Percentiles rank a stretch among this genome's conserved stretches.
These are phyloP conservation scores for Clonostachys byssicola DNA, from an alignment of 2,329 filamentous ascomycete genomes.

Conservation along the genomic window DNA sequence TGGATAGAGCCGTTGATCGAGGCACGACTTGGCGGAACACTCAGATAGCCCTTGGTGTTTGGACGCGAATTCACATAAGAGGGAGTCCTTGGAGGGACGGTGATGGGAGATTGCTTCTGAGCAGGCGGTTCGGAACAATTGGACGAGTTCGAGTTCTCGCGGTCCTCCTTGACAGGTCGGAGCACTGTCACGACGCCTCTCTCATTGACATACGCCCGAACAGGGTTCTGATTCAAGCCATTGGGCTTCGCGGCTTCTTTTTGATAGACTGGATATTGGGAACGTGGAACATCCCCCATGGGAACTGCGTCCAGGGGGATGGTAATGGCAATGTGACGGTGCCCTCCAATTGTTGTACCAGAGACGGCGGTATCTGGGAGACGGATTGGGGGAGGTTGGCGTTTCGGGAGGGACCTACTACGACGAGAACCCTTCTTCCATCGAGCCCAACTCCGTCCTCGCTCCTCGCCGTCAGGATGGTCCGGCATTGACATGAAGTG, in stretches of 20 bases:
- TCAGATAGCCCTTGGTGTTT: background rate
- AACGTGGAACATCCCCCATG: constrained; percentile 22
- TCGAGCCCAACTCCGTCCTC: constrained; percentile 30
- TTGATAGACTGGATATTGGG: constrained; percentile 25
- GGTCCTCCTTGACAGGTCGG: constrained; percentile 18
- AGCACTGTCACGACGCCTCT: constrained; percentile 30
- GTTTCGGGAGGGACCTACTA: constrained; percentile 24
- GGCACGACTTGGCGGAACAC: background rate
- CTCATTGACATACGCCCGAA: constrained; percentile 22
- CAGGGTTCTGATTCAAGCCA: constrained; percentile 6
- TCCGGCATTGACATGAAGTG: constrained; percentile 45
- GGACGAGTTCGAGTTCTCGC: constrained; percentile 5
- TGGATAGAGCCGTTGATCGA: background rate
- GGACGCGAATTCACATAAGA: background rate
- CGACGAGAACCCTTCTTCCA: constrained; percentile 33
- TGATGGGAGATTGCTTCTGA: background rate
- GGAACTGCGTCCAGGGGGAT: constrained; percentile 49
- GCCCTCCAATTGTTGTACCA: constrained; percentile 45
- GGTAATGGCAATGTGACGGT: constrained; percentile 57
- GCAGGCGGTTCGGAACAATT: background rate
- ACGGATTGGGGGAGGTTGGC: constrained; percentile 19
- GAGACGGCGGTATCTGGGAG: constrained; percentile 54
- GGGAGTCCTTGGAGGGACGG: too few species aligned
- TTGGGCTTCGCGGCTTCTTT: background rate
- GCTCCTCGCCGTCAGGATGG: constrained; percentile 17